These are phyloP conservation scores for Aspergillus diversus DNA, from an alignment of 495 filamentous ascomycete species.

Conservation along the genomic window DNA sequence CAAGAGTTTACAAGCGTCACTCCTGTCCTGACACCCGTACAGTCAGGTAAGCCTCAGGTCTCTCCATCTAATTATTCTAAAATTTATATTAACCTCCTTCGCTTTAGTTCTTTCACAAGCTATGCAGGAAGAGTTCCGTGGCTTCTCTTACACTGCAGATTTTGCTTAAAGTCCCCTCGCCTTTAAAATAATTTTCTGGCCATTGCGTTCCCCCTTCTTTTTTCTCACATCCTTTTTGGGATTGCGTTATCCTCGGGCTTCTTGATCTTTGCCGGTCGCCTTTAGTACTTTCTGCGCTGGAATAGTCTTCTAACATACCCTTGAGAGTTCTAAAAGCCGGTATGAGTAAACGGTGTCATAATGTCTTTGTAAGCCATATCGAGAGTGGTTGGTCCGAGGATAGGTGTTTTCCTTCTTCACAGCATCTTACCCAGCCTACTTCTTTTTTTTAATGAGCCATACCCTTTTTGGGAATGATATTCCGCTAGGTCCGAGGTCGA, in stretches of 20 bases:
- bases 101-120: conserved; percentile 89
- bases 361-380: conserved; percentile 23
- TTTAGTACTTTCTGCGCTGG: conserved; percentile 25
- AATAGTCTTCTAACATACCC: conserved; percentile 34
- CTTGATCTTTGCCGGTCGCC: conserved; percentile 23
- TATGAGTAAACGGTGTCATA: conserved; percentile 23
- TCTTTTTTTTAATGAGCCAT: conserved; percentile 9
- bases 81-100: conserved; percentile 20
- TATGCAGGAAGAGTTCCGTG: conserved; percentile 99
- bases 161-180: conserved; percentile 52
- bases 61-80: conserved; percentile 6
- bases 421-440: conserved; percentile 19
- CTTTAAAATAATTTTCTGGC: conserved; percentile 9
- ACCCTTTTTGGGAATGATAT: conserved; percentile 25
- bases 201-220: conserved; percentile 23
- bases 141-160: conserved; percentile 93
- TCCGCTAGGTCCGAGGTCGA: no score
- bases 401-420: background rate
- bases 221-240: conserved; percentile 22
- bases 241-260: conserved; percentile 24
- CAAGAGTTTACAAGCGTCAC: conserved; percentile 98
- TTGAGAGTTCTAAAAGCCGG: conserved; percentile 34
- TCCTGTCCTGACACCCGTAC: conserved; percentile 93
- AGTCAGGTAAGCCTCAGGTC: conserved; percentile 79
- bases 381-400: conserved; percentile 21